phyloP scores from a whole-genome alignment of 139 green algal genomes.

The Tetraselmis chui region DNA sequence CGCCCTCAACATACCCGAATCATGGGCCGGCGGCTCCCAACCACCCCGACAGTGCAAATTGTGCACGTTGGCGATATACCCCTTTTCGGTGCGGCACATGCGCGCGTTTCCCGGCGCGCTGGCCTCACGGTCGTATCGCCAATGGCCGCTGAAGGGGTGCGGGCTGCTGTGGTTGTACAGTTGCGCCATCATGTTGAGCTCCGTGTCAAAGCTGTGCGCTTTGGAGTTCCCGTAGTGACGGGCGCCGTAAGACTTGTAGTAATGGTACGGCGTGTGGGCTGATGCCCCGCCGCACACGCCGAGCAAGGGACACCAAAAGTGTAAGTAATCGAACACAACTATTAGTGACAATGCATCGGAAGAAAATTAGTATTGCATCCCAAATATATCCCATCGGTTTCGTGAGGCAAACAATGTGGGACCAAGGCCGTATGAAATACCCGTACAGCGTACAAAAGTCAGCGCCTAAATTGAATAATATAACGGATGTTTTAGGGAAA shows the following conservation, averaged over 20 bases:
- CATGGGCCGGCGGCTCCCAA: not conserved
- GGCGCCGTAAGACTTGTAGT: not conserved
- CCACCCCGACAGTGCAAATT: not conserved
- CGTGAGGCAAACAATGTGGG: no score
- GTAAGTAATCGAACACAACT: no score
- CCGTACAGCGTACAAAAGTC: no score
- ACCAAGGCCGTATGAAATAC: no score
- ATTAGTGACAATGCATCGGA: no score
- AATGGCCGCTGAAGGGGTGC: not conserved
- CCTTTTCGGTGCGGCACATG: not conserved
- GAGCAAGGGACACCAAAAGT: no score
- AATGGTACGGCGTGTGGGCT: not conserved
- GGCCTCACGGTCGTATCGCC: not conserved
- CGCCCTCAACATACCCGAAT: not conserved
- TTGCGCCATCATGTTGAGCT: not conserved
- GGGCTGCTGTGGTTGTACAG: not conserved
- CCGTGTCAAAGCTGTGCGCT: slow-evolving; percentile 4
- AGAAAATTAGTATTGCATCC: no score
- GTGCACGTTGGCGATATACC: not conserved
- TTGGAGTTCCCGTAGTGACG: not conserved
- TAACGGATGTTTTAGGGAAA: no score
- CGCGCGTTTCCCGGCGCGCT: not conserved
- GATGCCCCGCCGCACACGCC: no score
- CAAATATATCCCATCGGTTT: no score
- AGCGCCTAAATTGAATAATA: no score